phyloP scores from a whole-genome alignment of 306 rosid genomes.

The Quercus rubra region DNA sequence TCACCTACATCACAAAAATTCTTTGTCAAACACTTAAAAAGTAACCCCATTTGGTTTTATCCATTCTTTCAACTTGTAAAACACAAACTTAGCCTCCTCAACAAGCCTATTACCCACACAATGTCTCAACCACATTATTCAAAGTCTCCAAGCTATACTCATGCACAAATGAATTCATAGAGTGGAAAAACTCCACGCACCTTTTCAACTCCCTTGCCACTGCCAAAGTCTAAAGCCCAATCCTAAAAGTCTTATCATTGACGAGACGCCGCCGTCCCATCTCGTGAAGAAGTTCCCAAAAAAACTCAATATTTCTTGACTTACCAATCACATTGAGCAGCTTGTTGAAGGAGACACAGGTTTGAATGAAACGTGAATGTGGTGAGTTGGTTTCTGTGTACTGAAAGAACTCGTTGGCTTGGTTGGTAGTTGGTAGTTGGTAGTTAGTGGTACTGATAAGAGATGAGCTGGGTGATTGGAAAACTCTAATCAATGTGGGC shows the following conservation, averaged over 20 bases:
- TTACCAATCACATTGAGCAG: slow-evolving; percentile 44
- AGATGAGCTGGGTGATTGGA: too few relatives aligned
- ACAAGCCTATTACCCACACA: slow-evolving; percentile 56
- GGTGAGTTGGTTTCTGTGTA: slow-evolving; percentile 35
- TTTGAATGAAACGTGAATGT: slow-evolving; percentile 33
- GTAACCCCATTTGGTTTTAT: slow-evolving; percentile 51
- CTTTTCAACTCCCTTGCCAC: slow-evolving; percentile 60
- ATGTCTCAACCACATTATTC: slow-evolving; percentile 47
- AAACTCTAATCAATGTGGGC: too few relatives aligned
- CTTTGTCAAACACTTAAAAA: slow-evolving; percentile 43
- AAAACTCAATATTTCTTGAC: slow-evolving; percentile 60
- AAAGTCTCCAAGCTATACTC: slow-evolving; percentile 49
- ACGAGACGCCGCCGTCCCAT: slow-evolving; percentile 49
- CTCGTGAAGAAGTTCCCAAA: slow-evolving; percentile 51
- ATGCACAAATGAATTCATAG: slow-evolving; percentile 54
- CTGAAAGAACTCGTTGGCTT: slow-evolving; percentile 42
- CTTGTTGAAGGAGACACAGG: slow-evolving; percentile 63
- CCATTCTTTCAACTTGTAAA: slow-evolving; percentile 52
- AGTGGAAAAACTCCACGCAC: slow-evolving; percentile 66
- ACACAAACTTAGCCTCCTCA: slow-evolving; percentile 61
- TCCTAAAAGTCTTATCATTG: slow-evolving; percentile 38
- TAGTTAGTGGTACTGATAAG: too few relatives aligned
- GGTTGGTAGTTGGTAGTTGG: too few relatives aligned
- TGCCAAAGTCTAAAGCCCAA: slow-evolving; percentile 57
- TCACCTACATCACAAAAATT: too few relatives aligned